Base-by-base conservation (phyloP, 352 stramenopile species). In the Blastocystis hominis region DNA sequence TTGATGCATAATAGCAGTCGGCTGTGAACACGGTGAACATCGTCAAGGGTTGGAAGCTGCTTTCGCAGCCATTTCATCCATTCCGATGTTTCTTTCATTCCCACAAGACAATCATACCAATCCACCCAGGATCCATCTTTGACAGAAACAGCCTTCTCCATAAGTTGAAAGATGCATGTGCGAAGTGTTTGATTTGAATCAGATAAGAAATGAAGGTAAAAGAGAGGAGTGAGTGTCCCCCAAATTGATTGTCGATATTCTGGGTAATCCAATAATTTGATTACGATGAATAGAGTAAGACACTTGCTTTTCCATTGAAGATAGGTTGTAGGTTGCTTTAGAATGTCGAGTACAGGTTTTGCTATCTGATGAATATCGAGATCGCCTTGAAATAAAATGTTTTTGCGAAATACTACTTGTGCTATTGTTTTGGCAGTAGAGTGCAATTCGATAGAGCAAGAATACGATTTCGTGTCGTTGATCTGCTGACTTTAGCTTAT, bases 251-350 rank as follows among this genome's bases (percentile, higher is more conserved):
- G 13, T 15, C 38, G 38, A 53, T 46, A 20, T 24, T 75, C 36
- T 20, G 63, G 46, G 42, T 47, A 40, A 7, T 53, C 46, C n/a
- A 53, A 47, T 47, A 75, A 6, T 75, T 5, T 47, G 24, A 34
- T 46, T n/a, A 20, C 38, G 30, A 75, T 46, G 4, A 75, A 47
- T 15, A 75, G 42, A 24, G 9, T 34, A 7, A 75, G 46, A 1
- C 63, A 47, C 63, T 75, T 75, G 13, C 36, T 75, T 47, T 34
- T 75, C 63, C 63, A 75, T 44, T 75, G 63, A 20, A 75, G 24
- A 40, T 47, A 75, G n/a, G 20, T 30, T n/a, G 63, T 75, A 38
- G 38, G 38, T 53, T 75, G 36, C 15, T 75, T 3, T 42, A 75
- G 38, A 13, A 75, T 5, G n/a, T 59, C 50, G 10, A 59, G 50